Conservation (phyloP, 2,329 filamentous ascomycete genomes). For the Fusarium humuli region DNA sequence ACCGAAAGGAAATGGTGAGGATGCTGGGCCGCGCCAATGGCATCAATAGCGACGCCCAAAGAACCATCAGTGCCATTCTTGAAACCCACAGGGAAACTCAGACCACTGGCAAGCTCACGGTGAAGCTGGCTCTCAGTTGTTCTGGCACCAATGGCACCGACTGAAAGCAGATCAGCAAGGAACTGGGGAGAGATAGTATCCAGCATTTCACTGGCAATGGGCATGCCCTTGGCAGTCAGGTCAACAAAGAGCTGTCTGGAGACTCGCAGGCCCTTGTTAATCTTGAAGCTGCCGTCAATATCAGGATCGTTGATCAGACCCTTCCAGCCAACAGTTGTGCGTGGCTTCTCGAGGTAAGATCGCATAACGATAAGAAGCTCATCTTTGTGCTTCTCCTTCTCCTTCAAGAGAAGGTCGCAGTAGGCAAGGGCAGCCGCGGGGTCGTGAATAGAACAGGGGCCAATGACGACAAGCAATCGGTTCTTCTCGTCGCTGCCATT, state of each 20-base stretch:
- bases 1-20: conserved; percentile 98
- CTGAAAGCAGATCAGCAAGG: conserved; percentile 88
- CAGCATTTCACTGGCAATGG: conserved; percentile 96
- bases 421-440: conserved; percentile 91
- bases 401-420: conserved; percentile 82
- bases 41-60: conserved; percentile 90
- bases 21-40: conserved; percentile 90
- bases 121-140: conserved; percentile 97
- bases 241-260: conserved; percentile 94
- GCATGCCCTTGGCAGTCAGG: conserved; percentile 91
- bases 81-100: conserved; percentile 98
- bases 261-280: conserved; percentile 93
- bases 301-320: conserved; percentile 98
- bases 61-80: conserved; percentile 98
- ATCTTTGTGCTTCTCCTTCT: conserved; percentile 89
- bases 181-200: conserved; percentile 99
- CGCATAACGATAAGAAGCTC: conserved; percentile 97
- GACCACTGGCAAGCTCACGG: conserved; percentile 90
- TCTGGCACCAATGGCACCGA: conserved; percentile 93
- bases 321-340: conserved; percentile 99
- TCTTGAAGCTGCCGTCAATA: conserved; percentile 98
- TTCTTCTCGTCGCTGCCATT: conserved; percentile 72
- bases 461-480: conserved; percentile 79
- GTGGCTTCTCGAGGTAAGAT: conserved; percentile 97
- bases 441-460: conserved; percentile 98